Evolutionary conservation across 306 rosid species (phyloP).

Genomic region (Herpetospermum pedunculosum): DNA sequence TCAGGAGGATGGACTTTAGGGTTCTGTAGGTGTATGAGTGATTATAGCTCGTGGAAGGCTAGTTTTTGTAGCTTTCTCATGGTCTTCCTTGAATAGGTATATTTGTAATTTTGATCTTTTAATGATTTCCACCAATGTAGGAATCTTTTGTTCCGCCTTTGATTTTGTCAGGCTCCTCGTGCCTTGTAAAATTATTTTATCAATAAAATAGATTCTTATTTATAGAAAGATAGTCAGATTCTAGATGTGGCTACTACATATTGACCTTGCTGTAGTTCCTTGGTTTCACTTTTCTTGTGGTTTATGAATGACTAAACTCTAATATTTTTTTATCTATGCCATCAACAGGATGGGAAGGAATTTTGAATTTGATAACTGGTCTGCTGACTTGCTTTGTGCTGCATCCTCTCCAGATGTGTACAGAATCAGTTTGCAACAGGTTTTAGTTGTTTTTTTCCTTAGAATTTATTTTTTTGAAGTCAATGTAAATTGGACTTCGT

Average conservation of each 20-base stretch:
- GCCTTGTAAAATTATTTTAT: not conserved
- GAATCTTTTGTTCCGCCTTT: not conserved
- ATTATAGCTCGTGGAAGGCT: not conserved
- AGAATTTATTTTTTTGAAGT: not conserved
- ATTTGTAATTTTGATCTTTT: not conserved
- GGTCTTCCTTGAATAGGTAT: not conserved
- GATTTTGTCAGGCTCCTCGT: not conserved
- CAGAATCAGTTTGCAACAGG: constrained; percentile 91
- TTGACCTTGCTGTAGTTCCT: not conserved
- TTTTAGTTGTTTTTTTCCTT: constrained; percentile 5
- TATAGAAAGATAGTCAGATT: not conserved
- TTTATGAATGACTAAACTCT: constrained; percentile 10
- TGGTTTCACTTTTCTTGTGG: not conserved
- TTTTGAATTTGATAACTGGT: constrained; percentile 71
- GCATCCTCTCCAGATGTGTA: constrained; percentile 88
- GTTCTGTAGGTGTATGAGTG: too few species aligned
- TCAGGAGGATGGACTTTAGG: too few species aligned
- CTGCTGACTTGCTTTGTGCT: constrained; percentile 96
- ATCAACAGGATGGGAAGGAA: constrained; percentile 85
- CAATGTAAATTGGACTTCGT: not conserved
- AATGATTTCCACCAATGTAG: not conserved
- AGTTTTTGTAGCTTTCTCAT: not conserved
- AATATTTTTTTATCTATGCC: not conserved
- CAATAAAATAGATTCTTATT: not conserved
- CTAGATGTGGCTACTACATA: not conserved